Percentiles rank a stretch among this genome's conserved stretches.
These are phyloP conservation scores for Candida coleopterorum DNA, from an alignment of 805 yeast species.

Conservation along the genomic window DNA sequence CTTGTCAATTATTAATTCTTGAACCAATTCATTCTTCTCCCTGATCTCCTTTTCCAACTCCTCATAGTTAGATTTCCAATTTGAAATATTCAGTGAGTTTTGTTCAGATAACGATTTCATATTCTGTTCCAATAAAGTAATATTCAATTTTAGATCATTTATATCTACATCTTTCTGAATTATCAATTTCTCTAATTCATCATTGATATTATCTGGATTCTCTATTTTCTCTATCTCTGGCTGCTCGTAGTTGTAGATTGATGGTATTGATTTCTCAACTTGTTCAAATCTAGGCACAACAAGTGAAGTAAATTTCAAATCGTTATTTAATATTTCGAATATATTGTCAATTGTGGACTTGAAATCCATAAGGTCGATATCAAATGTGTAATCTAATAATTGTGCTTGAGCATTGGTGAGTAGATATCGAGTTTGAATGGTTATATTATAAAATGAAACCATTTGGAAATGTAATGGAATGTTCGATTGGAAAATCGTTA, in stretches of 20 bases:
- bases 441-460: too few species aligned
- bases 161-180: slow-evolving; percentile 23
- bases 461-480: too few species aligned
- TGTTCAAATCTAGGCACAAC: too few species aligned
- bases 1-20: slow-evolving; percentile 18
- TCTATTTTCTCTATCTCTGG: neutral
- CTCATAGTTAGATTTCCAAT: slow-evolving; percentile 11
- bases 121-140: slow-evolving; percentile 42
- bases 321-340: too few species aligned
- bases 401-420: too few species aligned
- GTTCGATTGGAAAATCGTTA: too few species aligned
- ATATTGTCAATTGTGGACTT: too few species aligned
- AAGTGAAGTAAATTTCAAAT: too few species aligned
- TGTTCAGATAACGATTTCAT: slow-evolving; percentile 27
- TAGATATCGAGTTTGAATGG: too few species aligned
- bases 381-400: too few species aligned
- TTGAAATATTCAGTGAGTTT: slow-evolving; percentile 20
- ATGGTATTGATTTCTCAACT: neutral
- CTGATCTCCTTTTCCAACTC: slow-evolving; percentile 18
- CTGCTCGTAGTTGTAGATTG: neutral
- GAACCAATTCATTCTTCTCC: slow-evolving; percentile 16
- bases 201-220: neutral
- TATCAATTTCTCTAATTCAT: neutral
- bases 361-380: too few species aligned
- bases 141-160: slow-evolving; percentile 42